A percentile compares a stretch with the other conserved stretches of the same genome.
Conservation (phyloP, 1,284 basidiomycete species). For the Pseudomicrostroma phylloplanum region DNA sequence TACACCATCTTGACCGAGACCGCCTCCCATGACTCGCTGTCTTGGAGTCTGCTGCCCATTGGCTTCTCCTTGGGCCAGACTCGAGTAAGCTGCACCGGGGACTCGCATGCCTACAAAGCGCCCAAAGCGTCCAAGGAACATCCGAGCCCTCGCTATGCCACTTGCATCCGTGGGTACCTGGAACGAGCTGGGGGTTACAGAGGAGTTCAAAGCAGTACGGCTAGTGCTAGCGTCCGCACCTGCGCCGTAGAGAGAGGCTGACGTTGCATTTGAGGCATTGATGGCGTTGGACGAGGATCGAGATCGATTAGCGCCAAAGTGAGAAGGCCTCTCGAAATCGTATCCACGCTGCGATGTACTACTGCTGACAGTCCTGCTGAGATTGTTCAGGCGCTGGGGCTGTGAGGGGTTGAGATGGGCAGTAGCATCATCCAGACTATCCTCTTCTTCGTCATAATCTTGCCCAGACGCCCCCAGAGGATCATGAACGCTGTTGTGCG, state of each 20-base stretch:
- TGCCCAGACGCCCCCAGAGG: neutral
- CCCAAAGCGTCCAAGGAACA: slow-evolving; percentile 40
- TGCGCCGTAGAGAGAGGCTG: neutral
- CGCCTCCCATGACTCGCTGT: slow-evolving; percentile 59
- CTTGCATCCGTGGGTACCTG: neutral
- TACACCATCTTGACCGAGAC: slow-evolving; percentile 83
- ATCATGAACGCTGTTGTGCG: neutral
- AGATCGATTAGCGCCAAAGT: slow-evolving; percentile 26
- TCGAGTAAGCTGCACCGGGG: slow-evolving; percentile 42
- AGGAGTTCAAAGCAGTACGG: slow-evolving; percentile 8
- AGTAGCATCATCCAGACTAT: neutral
- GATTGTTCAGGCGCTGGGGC: slow-evolving; percentile 7
- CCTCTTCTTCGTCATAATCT: neutral
- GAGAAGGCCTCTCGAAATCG: slow-evolving; percentile 40
- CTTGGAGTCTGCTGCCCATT: slow-evolving; percentile 1
- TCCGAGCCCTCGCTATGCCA: slow-evolving; percentile 20
- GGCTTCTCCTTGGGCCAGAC: slow-evolving; percentile 13
- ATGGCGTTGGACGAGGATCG: slow-evolving; percentile 17
- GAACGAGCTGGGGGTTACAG: slow-evolving; percentile 13
- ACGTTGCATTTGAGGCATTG: neutral
- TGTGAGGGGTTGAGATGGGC: slow-evolving; percentile 8
- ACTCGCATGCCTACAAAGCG: slow-evolving; percentile 46
- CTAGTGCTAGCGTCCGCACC: neutral
- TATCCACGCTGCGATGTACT: slow-evolving; percentile 15
- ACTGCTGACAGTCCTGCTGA: slow-evolving; percentile 8